Percentiles rank a stretch among this genome's conserved stretches.
phyloP scores from a whole-genome alignment of 257 asterid genomes.

The Solanum acaule region DNA sequence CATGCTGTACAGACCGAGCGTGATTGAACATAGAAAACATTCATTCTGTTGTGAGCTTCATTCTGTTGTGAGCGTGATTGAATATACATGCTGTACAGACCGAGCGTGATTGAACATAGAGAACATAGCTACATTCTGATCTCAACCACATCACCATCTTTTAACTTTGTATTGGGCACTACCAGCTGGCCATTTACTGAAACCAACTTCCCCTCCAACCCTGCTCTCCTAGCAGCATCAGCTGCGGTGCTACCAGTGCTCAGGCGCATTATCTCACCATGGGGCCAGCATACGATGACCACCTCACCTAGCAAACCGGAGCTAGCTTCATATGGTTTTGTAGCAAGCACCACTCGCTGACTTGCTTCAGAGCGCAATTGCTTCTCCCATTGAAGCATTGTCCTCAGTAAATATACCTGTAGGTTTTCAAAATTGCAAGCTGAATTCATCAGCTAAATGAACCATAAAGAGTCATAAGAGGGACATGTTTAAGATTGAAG shows the following conservation, averaged over 20 bases:
- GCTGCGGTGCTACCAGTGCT: conserved; percentile 95
- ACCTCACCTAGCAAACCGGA: conserved; percentile 58
- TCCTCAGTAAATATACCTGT: conserved; percentile 73
- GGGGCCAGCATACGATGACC: conserved; percentile 87
- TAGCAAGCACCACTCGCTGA: conserved; percentile 9
- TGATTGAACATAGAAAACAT: not conserved
- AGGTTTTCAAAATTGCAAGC: not conserved
- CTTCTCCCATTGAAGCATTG: conserved; percentile 99
- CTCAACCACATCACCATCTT: conserved; percentile 96
- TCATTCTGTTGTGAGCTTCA: not conserved
- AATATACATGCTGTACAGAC: not conserved
- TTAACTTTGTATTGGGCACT: conserved; percentile 68
- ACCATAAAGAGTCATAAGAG: not conserved
- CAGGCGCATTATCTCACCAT: conserved; percentile 84
- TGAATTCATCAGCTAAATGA: not conserved
- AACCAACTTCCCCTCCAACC: conserved; percentile 74
- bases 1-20: not conserved
- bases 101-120: not conserved
- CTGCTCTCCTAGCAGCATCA: conserved; percentile 84
- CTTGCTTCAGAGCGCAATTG: conserved; percentile 81
- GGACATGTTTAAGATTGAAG: not conserved
- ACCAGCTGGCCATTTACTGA: conserved; percentile 83
- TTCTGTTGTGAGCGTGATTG: not conserved
- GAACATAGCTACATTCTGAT: conserved; percentile 39
- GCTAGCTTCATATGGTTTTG: conserved; percentile 10